phyloP scores from a whole-genome alignment of 2,329 filamentous ascomycete genomes.

The Pestalotiopsis sp. region DNA sequence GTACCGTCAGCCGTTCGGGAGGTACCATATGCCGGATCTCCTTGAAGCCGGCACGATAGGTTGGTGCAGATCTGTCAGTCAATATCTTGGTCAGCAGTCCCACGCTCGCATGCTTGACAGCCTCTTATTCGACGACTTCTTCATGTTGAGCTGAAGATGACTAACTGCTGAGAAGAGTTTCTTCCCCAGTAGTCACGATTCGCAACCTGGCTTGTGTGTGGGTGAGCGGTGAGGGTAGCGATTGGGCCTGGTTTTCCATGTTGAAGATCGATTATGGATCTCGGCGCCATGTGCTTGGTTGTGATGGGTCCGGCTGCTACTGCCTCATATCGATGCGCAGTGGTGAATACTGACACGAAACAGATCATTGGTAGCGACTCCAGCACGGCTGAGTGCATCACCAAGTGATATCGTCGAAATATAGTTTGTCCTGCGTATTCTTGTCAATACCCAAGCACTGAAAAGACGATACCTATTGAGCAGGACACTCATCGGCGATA shows the following conservation, averaged over 20 bases:
- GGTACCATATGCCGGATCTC: not conserved
- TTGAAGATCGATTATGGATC: not conserved
- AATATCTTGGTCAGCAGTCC: not conserved
- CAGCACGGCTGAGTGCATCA: not conserved
- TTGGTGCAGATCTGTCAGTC: not conserved
- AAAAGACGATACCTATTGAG: not conserved
- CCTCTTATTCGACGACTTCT: not conserved
- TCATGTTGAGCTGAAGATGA: not conserved
- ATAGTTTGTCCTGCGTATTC: not conserved
- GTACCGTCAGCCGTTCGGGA: not conserved
- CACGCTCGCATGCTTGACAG: not conserved
- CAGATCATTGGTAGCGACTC: not conserved
- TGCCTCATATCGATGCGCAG: not conserved
- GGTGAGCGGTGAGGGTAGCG: not conserved
- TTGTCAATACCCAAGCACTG: not conserved
- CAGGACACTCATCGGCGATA: not conserved
- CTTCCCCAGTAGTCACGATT: not conserved
- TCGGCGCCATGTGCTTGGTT: not conserved
- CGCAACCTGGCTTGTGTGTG: not conserved
- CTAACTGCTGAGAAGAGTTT: not conserved
- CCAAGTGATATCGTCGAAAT: not conserved
- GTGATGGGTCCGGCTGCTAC: not conserved
- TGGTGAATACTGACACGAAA: not conserved
- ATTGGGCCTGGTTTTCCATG: not conserved
- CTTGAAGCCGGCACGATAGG: not conserved